Base-by-base conservation (phyloP, 2,329 filamentous ascomycete species). In the Alternaria tenuissima region DNA sequence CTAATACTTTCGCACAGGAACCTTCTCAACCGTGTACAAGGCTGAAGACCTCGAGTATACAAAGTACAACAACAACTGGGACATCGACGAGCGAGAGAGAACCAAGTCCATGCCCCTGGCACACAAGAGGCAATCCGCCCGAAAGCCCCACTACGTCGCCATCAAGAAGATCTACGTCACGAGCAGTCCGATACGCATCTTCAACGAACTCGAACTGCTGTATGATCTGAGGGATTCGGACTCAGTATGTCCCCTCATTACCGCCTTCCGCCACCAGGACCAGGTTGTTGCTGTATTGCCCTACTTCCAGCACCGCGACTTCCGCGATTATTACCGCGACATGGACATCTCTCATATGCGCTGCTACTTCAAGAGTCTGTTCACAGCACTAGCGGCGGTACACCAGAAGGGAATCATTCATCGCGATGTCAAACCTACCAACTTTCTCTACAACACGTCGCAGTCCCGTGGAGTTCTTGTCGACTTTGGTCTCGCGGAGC, bases 151-250 rank as follows among this genome's bases (percentile, higher is more conserved):
- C 76, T 98, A 90, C 74, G 96, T 99, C 63, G 95, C 96, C 20
- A 92, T 99, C 79, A 99, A 99, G 82, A 99, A 99, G 82, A 99
- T 99, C 70, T 99, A 99, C 78, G 95, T 98, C 66, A 99, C 96
- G 0, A 97, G 94, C 64, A 97, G 93, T 68, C 95, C 95, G 0
- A 86, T 89, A 28, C 91, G 95, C 46, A 98, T 99, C 69, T 88
- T 96, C 75, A 99, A 99, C 81, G 95, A 99, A 80, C 88, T 99
- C 18, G 94, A 98, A 71, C 86, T 99, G 22, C 87, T 99, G 22
- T 89, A 96, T 76, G 93, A 97, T 75, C 86, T 99, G 8, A 88
- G 91, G 51, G 87, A 91, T 57, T 96, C 91, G 61, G 86, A 88
- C 39, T 93, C 92, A 2, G 94, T 99, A 26, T 98, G 95, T 70